phyloP scores from a whole-genome alignment of 2,329 filamentous ascomycete species.

The Immersiporthe knoxdaviesiana region DNA sequence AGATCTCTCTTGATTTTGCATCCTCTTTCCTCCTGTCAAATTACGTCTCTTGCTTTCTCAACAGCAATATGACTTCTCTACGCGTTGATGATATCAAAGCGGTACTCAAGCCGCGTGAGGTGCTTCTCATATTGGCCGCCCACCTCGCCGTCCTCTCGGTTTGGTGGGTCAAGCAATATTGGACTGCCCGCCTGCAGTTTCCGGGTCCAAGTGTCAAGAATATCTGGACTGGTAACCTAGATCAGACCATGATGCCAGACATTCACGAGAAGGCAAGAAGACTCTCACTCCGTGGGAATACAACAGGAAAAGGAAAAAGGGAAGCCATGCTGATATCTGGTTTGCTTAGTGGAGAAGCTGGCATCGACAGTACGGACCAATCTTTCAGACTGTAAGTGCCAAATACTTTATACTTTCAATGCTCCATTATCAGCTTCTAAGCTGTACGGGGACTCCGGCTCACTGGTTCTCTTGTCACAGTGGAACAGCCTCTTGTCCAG shows the following conservation, averaged over 20 bases:
- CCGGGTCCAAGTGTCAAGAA: constrained; percentile 8
- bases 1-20: no score
- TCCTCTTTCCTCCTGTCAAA: background rate
- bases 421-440: background rate
- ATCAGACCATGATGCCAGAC: constrained; percentile 13
- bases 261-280: constrained; percentile 1
- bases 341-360: background rate
- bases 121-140: background rate
- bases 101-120: background rate
- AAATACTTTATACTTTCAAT: background rate
- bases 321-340: no score
- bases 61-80: background rate
- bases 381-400: constrained; percentile 5
- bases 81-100: background rate
- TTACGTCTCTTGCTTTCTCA: background rate
- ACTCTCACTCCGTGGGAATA: background rate
- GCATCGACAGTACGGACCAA: constrained; percentile 5
- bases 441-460: background rate
- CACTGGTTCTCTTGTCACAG: background rate
- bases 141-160: background rate
- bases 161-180: constrained; percentile 14
- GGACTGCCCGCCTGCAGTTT: constrained; percentile 9
- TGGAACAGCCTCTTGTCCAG: constrained; percentile 14
- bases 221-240: constrained; percentile 9
- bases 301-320: background rate